Evolutionary conservation across 2,329 filamentous ascomycete genomes (phyloP).

Genomic region (Alternaria consortialis): DNA sequence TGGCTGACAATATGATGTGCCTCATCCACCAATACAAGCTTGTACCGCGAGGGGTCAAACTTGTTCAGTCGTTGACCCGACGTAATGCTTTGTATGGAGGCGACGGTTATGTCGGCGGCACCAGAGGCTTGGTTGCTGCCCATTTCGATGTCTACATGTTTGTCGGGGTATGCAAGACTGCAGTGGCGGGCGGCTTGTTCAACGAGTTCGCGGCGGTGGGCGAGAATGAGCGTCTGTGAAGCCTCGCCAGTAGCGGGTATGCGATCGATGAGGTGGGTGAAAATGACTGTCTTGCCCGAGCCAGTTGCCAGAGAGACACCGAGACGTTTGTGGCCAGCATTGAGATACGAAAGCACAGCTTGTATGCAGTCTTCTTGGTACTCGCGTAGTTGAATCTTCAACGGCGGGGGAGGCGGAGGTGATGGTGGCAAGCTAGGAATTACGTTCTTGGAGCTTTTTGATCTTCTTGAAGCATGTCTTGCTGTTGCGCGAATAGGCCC

Average conservation of each 20-base stretch:
- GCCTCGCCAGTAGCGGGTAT: constrained; percentile 67
- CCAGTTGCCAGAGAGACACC: constrained; percentile 89
- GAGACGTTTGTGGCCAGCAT: constrained; percentile 77
- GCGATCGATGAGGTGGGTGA: constrained; percentile 90
- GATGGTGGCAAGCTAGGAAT: constrained; percentile 9
- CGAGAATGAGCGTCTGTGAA: constrained; percentile 86
- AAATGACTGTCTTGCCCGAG: constrained; percentile 93
- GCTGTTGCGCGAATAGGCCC: constrained; percentile 9
- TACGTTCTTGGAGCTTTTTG: not conserved
- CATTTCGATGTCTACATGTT: constrained; percentile 91
- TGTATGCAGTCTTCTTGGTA: constrained; percentile 95
- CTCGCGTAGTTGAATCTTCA: constrained; percentile 71
- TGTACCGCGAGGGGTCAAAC: constrained; percentile 81
- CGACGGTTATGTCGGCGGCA: constrained; percentile 88
- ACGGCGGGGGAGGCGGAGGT: constrained; percentile 23
- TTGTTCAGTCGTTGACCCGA: constrained; percentile 81
- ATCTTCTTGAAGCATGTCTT: constrained; percentile 31
- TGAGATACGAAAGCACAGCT: constrained; percentile 75
- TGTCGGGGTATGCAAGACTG: constrained; percentile 77
- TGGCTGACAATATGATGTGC: constrained; percentile 94
- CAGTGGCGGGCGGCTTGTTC: constrained; percentile 94
- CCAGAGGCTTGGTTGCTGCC: constrained; percentile 79
- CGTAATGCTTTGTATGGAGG: constrained; percentile 84
- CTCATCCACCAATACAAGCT: constrained; percentile 93
- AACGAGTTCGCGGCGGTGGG: constrained; percentile 90